Evolutionary conservation across 345 rosid genomes (phyloP).

Genomic region (Pistacia atlantica): DNA sequence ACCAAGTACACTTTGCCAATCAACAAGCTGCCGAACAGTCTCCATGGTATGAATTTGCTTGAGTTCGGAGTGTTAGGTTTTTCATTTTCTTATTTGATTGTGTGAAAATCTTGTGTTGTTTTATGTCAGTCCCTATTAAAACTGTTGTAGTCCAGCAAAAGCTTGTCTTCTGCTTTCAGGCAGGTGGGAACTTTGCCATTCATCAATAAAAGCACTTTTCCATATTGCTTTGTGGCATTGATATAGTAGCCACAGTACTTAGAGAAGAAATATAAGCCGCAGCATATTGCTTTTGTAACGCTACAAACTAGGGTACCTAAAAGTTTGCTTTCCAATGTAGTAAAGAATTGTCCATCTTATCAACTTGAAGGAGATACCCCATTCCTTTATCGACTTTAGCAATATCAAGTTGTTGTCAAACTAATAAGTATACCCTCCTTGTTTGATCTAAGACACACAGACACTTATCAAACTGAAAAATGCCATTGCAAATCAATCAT

Average conservation of each 20-base stretch:
- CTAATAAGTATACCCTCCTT: background rate
- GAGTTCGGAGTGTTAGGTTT: background rate
- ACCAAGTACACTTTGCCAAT: conserved; percentile 67
- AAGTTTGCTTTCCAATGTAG: background rate
- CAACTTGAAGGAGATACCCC: background rate
- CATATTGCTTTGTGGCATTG: background rate
- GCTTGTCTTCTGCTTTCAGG: too few species aligned
- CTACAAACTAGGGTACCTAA: background rate
- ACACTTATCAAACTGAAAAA: background rate
- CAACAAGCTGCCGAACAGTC: conserved; percentile 91
- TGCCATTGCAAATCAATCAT: too few species aligned
- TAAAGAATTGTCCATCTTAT: background rate
- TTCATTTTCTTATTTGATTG: background rate
- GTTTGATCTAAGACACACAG: background rate
- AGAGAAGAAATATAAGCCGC: background rate
- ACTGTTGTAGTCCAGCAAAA: too few species aligned
- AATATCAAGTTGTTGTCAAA: background rate
- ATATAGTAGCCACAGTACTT: background rate
- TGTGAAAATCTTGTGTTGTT: background rate
- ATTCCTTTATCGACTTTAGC: background rate
- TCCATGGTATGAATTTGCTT: conserved; percentile 64
- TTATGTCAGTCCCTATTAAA: background rate
- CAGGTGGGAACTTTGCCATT: background rate
- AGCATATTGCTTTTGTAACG: background rate
- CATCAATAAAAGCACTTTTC: background rate